Evolutionary conservation across 176 grass and related monocot species (phyloP).

Genomic region (Tillandsia fasciculata): DNA sequence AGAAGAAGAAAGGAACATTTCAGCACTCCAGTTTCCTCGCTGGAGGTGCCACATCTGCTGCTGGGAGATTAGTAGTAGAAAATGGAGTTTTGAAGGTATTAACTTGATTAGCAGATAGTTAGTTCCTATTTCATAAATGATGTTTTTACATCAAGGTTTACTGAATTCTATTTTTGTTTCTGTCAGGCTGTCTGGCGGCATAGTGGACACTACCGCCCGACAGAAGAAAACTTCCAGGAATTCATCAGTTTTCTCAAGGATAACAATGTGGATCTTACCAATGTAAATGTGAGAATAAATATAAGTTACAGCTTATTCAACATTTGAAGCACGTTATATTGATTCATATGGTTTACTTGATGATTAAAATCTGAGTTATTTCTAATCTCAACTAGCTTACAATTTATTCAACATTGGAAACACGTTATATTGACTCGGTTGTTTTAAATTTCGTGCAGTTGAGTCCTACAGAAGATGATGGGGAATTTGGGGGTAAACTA

Average conservation of each 20-base stretch:
- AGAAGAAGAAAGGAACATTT: constrained; percentile 94
- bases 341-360: neutral
- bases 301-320: neutral
- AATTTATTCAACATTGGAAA: too few relatives aligned
- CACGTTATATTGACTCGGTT: too few relatives aligned
- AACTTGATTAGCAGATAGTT: neutral
- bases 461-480: constrained; percentile 10
- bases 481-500: neutral
- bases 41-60: constrained; percentile 90
- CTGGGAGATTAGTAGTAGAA: constrained; percentile 60
- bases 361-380: neutral
- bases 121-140: neutral
- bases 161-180: neutral
- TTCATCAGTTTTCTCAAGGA: constrained; percentile 64
- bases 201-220: constrained; percentile 65
- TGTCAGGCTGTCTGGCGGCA: constrained; percentile 55
- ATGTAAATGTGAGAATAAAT: constrained; percentile 30
- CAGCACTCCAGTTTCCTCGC: constrained; percentile 99
- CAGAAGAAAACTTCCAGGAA: constrained; percentile 51
- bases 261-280: constrained; percentile 33
- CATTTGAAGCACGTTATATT: neutral
- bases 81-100: constrained; percentile 59
- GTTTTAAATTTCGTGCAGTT: neutral
- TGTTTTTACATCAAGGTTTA: neutral
- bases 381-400: neutral